A percentile compares a stretch with the other conserved stretches of the same genome.
Evolutionary conservation across 2,329 filamentous ascomycete species (phyloP).

Genomic region (Pyrenochaeta sp.): DNA sequence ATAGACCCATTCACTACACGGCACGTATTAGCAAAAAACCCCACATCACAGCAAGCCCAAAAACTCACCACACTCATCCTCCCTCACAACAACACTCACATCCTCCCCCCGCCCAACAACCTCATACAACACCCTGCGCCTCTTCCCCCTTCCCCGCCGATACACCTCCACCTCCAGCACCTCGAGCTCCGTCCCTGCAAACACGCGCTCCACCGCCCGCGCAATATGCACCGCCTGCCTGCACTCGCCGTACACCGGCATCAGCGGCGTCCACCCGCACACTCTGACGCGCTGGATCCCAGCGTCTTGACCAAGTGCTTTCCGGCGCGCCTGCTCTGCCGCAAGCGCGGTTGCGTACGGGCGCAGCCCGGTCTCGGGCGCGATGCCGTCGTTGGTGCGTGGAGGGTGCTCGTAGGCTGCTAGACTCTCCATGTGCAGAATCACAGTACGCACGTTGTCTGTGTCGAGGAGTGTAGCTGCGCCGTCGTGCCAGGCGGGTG

Average conservation of each 20-base stretch:
- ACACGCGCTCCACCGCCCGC: not conserved
- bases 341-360: not conserved
- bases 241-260: no score
- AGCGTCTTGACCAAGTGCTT: no score
- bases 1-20: not conserved
- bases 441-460: not conserved
- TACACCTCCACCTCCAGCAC: not conserved
- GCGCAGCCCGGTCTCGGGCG: not conserved
- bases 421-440: not conserved
- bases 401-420: not conserved
- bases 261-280: not conserved
- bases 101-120: not conserved
- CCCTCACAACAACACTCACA: not conserved
- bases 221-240: not conserved
- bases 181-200: not conserved
- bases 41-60: not conserved
- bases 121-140: not conserved
- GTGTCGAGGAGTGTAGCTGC: not conserved
- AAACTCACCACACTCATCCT: not conserved
- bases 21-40: not conserved
- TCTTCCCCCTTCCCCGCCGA: no score
- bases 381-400: not conserved
- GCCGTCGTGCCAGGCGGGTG: not conserved
- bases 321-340: no score
- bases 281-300: no score